Evolutionary conservation across 1,284 basidiomycete species (phyloP).

Genomic region (Trichosporon coremiiforme): DNA sequence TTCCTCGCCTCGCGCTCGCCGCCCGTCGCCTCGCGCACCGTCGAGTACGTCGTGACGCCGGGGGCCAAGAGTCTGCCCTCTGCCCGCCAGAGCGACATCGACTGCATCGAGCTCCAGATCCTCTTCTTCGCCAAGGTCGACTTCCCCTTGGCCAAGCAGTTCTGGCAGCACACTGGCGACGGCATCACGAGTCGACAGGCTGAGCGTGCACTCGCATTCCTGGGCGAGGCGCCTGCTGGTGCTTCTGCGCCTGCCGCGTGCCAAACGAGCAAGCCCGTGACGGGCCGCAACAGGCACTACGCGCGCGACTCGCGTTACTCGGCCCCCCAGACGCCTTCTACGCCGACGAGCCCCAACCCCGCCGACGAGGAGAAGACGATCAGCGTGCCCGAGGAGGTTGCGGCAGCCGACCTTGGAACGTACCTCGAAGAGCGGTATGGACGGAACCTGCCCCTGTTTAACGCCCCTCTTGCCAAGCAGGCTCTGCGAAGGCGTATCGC

Average conservation of each 20-base stretch:
- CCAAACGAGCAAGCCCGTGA: slow-evolving; percentile 9
- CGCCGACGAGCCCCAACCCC: slow-evolving; percentile 4
- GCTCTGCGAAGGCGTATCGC: slow-evolving; percentile 86
- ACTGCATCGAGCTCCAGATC: slow-evolving; percentile 70
- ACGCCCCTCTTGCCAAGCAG: slow-evolving; percentile 76
- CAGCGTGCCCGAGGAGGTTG: slow-evolving; percentile 49
- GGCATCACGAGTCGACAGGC: slow-evolving; percentile 88
- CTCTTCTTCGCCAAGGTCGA: slow-evolving; percentile 72
- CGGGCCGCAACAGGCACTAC: slow-evolving; percentile 52
- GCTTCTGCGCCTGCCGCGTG: slow-evolving; percentile 5
- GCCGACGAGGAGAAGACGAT: slow-evolving; percentile 5
- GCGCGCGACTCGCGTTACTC: slow-evolving; percentile 22
- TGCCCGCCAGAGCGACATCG: slow-evolving; percentile 38
- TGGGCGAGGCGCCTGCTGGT: slow-evolving; percentile 59
- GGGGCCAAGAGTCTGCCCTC: slow-evolving; percentile 38
- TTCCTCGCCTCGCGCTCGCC: slow-evolving; percentile 66
- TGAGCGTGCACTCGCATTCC: slow-evolving; percentile 73
- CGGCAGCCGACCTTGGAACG: slow-evolving; percentile 58
- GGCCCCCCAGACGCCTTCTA: background rate
- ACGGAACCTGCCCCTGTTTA: slow-evolving; percentile 78
- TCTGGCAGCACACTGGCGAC: slow-evolving; percentile 94
- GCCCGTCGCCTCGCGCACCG: slow-evolving; percentile 65
- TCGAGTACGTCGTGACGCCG: slow-evolving; percentile 69
- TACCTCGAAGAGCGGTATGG: slow-evolving; percentile 94
- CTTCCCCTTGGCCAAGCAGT: slow-evolving; percentile 77